A percentile compares a stretch with the other conserved stretches of the same genome.
Evolutionary conservation across 2,329 filamentous ascomycete species (phyloP).

Genomic region (Aspergillus arachidicola): DNA sequence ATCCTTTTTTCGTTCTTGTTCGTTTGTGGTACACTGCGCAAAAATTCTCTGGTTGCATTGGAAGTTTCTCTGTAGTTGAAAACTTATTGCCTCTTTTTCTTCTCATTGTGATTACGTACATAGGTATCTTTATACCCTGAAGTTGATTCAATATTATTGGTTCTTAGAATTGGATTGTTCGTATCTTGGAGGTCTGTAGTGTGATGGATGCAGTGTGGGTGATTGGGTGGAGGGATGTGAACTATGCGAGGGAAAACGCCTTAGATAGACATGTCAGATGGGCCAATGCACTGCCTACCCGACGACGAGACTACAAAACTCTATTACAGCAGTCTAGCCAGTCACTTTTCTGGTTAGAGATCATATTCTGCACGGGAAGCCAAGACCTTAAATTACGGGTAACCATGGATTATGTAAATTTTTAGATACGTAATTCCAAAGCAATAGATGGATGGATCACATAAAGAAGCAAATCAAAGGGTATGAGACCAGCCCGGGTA

Average conservation of each 20-base stretch:
- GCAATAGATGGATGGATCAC: not conserved
- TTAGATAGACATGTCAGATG: too few species aligned
- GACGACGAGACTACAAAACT: not conserved
- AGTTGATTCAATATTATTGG: not conserved
- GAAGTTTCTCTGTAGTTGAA: not conserved
- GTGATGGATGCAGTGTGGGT: too few species aligned
- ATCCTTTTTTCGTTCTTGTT: not conserved
- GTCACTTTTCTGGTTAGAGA: not conserved
- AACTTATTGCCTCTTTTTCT: not conserved
- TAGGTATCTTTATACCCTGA: conserved; percentile 17
- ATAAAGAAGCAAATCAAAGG: conserved; percentile 1
- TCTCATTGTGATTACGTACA: not conserved
- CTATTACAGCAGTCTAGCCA: not conserved
- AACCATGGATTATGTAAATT: not conserved
- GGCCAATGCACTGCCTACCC: too few species aligned
- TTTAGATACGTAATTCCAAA: not conserved
- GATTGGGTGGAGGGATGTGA: too few species aligned
- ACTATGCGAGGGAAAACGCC: too few species aligned
- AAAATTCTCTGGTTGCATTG: conserved; percentile 1
- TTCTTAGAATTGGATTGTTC: not conserved
- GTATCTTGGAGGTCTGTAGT: not conserved
- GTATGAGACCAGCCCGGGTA: conserved; percentile 21
- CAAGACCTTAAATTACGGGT: not conserved
- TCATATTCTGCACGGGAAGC: not conserved
- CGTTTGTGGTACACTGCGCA: not conserved